phyloP scores from a whole-genome alignment of 805 yeast species.

The Candida methanosorbosa region DNA sequence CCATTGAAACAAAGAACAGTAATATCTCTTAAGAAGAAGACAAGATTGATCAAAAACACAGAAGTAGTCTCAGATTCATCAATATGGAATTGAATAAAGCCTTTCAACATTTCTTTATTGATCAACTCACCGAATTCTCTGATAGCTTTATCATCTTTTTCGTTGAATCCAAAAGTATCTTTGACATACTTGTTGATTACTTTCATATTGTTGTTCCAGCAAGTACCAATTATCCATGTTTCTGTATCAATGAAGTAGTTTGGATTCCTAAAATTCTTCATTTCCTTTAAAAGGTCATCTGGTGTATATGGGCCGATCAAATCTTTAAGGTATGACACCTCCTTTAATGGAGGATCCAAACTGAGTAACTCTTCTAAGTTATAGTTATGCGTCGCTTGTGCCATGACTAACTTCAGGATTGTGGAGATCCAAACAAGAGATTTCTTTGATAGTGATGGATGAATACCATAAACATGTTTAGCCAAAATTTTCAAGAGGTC shows the following conservation, averaged over 20 bases:
- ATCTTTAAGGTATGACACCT: conserved; percentile 24
- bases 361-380: conserved; percentile 35
- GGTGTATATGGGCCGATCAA: conserved; percentile 13
- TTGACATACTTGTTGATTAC: conserved; percentile 32
- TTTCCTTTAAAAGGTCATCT: conserved; percentile 39
- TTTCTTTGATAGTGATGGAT: conserved; percentile 56
- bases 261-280: conserved; percentile 38
- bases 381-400: conserved; percentile 22
- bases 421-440: conserved; percentile 53
- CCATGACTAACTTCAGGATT: conserved; percentile 31
- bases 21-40: conserved; percentile 44
- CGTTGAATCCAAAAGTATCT: conserved; percentile 23
- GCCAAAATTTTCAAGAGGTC: conserved; percentile 36
- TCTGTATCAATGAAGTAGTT: conserved; percentile 49
- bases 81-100: conserved; percentile 41
- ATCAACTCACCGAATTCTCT: conserved; percentile 34
- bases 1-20: conserved; percentile 40
- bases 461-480: conserved; percentile 44
- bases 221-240: conserved; percentile 57
- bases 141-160: conserved; percentile 34
- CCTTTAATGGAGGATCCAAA: conserved; percentile 24
- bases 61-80: conserved; percentile 64
- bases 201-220: conserved; percentile 55
- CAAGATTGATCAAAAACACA: conserved; percentile 58
- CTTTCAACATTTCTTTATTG: conserved; percentile 49